Evolutionary conservation across 2,329 filamentous ascomycete genomes (phyloP).

Genomic region (Aureobasidium melanogenum): DNA sequence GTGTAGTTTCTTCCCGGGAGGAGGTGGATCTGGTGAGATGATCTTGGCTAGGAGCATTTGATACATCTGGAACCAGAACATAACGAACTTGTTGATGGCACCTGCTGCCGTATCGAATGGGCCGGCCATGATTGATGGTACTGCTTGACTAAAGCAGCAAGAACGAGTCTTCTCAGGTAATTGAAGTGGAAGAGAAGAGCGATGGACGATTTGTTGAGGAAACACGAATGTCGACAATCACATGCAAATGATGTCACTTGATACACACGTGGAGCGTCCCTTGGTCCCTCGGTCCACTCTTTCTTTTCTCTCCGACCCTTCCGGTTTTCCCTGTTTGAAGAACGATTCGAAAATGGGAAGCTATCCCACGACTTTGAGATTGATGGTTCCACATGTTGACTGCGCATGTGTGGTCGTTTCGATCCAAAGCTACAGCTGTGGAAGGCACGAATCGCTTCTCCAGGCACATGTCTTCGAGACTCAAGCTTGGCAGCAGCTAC

Average conservation of each 20-base stretch:
- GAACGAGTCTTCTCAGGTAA: background rate
- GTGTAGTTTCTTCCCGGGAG: slow-evolving; percentile 45
- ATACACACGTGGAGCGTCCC: background rate
- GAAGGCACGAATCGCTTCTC: background rate
- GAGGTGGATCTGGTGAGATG: slow-evolving; percentile 62
- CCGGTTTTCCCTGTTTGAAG: background rate
- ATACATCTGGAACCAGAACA: slow-evolving; percentile 55
- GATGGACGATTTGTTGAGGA: background rate
- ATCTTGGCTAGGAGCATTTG: slow-evolving; percentile 57
- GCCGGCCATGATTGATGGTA: background rate
- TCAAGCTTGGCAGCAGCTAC: background rate
- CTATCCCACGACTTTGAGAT: too few relatives aligned
- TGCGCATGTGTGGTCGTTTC: background rate
- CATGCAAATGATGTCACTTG: background rate
- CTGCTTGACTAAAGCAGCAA: background rate
- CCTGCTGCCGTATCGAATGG: background rate
- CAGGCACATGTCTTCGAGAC: background rate
- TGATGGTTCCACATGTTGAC: background rate
- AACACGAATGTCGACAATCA: background rate
- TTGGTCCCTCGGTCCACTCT: background rate
- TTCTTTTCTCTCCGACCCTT: too few relatives aligned
- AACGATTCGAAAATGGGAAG: background rate
- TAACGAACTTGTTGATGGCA: slow-evolving; percentile 36
- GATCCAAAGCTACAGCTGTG: background rate
- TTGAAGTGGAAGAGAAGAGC: background rate